Percentiles rank a stretch among this genome's conserved stretches.
phyloP scores from a whole-genome alignment of 176 grass and related monocot species.

The Aegilops speltoides region DNA sequence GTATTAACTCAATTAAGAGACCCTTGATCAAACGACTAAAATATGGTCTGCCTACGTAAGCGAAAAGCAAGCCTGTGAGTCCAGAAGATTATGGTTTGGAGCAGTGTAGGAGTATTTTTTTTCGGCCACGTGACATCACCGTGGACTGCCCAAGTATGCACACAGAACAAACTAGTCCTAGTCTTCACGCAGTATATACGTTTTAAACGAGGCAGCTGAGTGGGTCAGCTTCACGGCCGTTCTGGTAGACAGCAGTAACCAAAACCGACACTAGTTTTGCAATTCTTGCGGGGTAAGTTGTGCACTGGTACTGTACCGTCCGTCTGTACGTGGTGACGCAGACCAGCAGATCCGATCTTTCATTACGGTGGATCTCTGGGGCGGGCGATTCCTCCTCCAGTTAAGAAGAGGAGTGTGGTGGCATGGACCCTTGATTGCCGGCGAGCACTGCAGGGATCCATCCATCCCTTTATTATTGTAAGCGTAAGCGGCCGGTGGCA shows the following conservation, averaged over 20 bases:
- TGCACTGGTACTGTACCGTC: not conserved
- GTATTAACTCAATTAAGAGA: not conserved
- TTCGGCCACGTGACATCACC: slow-evolving; percentile 21
- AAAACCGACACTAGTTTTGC: not conserved
- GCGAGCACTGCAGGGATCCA: slow-evolving; percentile 9
- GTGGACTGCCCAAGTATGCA: not conserved
- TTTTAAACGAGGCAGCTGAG: not conserved
- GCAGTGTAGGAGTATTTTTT: too few relatives aligned
- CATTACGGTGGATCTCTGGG: not conserved
- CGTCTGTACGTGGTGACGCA: not conserved
- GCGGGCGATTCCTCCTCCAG: not conserved
- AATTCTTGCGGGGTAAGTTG: too few relatives aligned
- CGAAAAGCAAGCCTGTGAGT: not conserved
- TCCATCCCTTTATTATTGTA: not conserved
- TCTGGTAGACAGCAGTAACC: not conserved
- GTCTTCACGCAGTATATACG: not conserved
- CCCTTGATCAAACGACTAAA: not conserved
- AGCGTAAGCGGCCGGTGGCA: not conserved
- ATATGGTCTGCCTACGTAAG: not conserved
- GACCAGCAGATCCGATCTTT: slow-evolving; percentile 34
- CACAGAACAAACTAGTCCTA: too few relatives aligned
- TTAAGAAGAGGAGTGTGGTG: not conserved
- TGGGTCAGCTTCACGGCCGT: not conserved
- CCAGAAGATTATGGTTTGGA: too few relatives aligned
- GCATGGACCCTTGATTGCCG: slow-evolving; percentile 16